A percentile compares a stretch with the other conserved stretches of the same genome.
phyloP scores from a whole-genome alignment of 129 eudicot genomes.

The Rutidosis leptorrhynchoides region DNA sequence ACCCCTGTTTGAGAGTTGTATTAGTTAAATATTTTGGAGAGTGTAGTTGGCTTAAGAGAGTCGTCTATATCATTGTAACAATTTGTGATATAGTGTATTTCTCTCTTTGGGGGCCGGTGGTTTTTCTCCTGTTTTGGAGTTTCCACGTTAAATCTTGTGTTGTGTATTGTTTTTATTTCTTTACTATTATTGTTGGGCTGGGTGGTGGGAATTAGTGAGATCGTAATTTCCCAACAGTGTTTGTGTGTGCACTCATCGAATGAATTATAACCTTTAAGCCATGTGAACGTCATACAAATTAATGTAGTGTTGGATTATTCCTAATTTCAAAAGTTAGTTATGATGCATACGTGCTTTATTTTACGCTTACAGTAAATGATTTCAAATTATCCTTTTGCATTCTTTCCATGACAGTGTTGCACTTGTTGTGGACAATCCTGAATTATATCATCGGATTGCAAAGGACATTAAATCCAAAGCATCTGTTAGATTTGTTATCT shows the following conservation, averaged over 20 bases:
- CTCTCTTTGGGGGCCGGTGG: too few species aligned
- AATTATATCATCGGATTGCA: slow-evolving; percentile 58
- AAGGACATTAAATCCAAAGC: slow-evolving; percentile 48
- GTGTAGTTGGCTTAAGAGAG: too few species aligned
- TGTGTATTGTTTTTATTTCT: too few species aligned
- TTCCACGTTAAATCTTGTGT: too few species aligned
- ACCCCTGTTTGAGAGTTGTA: too few species aligned
- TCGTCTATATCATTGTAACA: too few species aligned
- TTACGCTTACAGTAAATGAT: neutral
- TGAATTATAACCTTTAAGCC: neutral
- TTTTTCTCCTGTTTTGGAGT: too few species aligned
- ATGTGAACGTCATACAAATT: neutral
- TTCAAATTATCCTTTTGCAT: neutral
- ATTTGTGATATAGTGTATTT: too few species aligned
- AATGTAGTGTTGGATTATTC: neutral
- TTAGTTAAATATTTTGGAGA: too few species aligned
- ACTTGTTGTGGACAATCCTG: slow-evolving; percentile 79
- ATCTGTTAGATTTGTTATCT: slow-evolving; percentile 52
- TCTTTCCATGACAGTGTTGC: slow-evolving; percentile 60
- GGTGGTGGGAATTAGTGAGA: too few species aligned
- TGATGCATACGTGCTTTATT: neutral
- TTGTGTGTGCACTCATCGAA: neutral
- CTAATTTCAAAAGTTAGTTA: neutral
- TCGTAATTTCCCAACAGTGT: neutral
- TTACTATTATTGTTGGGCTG: too few species aligned